phyloP scores from a whole-genome alignment of 495 filamentous ascomycete genomes.

The Aspergillus panamensis region DNA sequence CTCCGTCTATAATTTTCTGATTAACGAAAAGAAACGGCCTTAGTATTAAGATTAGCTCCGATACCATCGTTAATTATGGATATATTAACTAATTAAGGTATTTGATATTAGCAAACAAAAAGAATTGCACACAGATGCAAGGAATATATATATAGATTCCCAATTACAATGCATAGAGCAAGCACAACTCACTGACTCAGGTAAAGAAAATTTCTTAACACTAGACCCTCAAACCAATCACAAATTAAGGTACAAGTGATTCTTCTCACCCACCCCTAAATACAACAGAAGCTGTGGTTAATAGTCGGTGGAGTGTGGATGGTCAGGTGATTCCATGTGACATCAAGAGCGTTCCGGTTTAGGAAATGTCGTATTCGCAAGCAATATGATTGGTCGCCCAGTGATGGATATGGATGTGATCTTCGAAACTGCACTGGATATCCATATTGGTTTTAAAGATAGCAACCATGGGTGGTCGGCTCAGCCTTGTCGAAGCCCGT shows the following conservation, averaged over 20 bases:
- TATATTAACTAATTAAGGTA: no score
- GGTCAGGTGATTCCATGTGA: background rate
- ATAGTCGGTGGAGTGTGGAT: background rate
- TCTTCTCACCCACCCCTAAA: background rate
- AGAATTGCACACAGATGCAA: no score
- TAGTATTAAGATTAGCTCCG: no score
- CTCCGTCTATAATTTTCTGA: background rate
- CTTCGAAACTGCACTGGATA: background rate
- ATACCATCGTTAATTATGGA: no score
- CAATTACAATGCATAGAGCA: no score
- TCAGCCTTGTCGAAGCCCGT: constrained; percentile 5
- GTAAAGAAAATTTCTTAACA: no score
- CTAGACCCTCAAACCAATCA: no score
- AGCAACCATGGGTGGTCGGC: constrained; percentile 1
- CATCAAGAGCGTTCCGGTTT: background rate
- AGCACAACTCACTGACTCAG: no score
- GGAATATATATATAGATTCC: no score
- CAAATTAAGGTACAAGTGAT: no score
- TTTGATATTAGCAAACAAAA: no score
- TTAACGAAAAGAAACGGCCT: background rate
- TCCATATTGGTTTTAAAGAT: background rate
- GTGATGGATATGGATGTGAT: background rate
- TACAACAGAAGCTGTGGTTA: background rate
- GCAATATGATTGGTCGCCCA: constrained; percentile 9
- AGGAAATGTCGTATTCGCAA: constrained; percentile 18